Percentiles rank a stretch among this genome's conserved stretches.
Conservation (phyloP, 2,329 filamentous ascomycete species). For the Colletotrichum higginsianum region DNA sequence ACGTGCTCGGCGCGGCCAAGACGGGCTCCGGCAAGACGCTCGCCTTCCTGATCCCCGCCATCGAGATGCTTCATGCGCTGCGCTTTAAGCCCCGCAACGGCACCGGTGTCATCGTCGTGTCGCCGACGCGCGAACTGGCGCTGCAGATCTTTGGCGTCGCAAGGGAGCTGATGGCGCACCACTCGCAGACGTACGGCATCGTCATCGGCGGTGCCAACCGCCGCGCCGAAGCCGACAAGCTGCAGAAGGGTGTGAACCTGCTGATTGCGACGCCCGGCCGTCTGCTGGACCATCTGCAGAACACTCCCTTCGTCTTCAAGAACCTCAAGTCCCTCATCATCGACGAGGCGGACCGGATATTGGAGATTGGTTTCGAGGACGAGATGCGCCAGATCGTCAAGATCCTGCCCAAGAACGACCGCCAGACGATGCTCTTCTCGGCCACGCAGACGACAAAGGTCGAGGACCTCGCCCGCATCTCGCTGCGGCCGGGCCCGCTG, state of each 20-base stretch:
- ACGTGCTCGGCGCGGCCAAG: slow-evolving; percentile 96
- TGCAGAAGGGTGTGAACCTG: slow-evolving; percentile 93
- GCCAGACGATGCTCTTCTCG: slow-evolving; percentile 98
- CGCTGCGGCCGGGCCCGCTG: slow-evolving; percentile 88
- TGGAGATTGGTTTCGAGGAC: slow-evolving; percentile 98
- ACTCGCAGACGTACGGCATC: slow-evolving; percentile 95
- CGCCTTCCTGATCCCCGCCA: slow-evolving; percentile 92
- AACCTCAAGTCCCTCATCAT: slow-evolving; percentile 94
- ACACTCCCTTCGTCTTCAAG: slow-evolving; percentile 93
- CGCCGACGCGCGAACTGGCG: slow-evolving; percentile 92
- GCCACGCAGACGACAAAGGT: slow-evolving; percentile 99
- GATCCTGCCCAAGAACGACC: slow-evolving; percentile 87
- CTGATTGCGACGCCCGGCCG: slow-evolving; percentile 94
- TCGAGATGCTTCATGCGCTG: slow-evolving; percentile 92
- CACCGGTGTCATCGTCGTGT: slow-evolving; percentile 92
- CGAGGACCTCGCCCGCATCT: slow-evolving; percentile 95
- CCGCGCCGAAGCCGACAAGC: slow-evolving; percentile 92
- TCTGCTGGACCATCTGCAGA: slow-evolving; percentile 93
- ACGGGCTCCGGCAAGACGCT: slow-evolving; percentile 97
- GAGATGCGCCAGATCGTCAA: slow-evolving; percentile 98
- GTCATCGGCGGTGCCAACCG: slow-evolving; percentile 96
- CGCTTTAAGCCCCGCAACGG: slow-evolving; percentile 96
- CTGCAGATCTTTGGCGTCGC: slow-evolving; percentile 98
- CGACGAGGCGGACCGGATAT: slow-evolving; percentile 95
- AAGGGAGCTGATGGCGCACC: slow-evolving; percentile 90